phyloP scores from a whole-genome alignment of 169 alveolate species.

The Miamiensis avidus region DNA sequence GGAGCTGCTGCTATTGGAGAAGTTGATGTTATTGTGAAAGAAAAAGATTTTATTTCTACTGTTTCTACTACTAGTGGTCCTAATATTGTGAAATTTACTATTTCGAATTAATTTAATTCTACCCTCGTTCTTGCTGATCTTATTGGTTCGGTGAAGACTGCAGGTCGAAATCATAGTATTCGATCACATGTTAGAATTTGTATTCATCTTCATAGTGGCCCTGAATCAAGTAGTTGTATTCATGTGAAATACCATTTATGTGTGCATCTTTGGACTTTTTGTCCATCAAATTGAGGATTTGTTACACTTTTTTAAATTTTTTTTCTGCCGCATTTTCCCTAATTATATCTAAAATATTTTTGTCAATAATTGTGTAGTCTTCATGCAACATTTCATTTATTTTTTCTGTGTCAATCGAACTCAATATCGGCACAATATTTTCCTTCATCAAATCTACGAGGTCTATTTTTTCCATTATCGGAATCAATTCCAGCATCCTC shows the following conservation, averaged over 20 bases:
- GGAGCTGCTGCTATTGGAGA: too few relatives aligned
- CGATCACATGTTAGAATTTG: background rate
- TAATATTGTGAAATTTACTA: too few relatives aligned
- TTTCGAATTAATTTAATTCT: too few relatives aligned
- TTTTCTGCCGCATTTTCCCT: background rate
- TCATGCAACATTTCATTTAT: too few relatives aligned
- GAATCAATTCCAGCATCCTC: background rate
- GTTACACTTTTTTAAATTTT: background rate
- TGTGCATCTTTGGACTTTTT: background rate
- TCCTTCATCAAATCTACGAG: background rate
- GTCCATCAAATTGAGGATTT: background rate
- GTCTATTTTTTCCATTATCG: background rate
- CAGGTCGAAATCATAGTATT: background rate
- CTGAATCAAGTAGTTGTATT: too few relatives aligned
- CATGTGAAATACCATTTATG: background rate
- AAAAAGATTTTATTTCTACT: too few relatives aligned
- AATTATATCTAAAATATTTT: too few relatives aligned
- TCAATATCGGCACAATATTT: background rate
- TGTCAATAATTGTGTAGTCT: background rate
- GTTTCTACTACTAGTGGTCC: too few relatives aligned
- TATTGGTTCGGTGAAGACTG: background rate
- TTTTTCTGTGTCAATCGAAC: background rate
- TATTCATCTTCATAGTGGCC: background rate
- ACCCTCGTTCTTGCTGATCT: too few relatives aligned
- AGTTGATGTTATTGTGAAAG: too few relatives aligned